phyloP scores from a whole-genome alignment of 2,329 filamentous ascomycete genomes.

The Chalaropsis ovoidea region DNA sequence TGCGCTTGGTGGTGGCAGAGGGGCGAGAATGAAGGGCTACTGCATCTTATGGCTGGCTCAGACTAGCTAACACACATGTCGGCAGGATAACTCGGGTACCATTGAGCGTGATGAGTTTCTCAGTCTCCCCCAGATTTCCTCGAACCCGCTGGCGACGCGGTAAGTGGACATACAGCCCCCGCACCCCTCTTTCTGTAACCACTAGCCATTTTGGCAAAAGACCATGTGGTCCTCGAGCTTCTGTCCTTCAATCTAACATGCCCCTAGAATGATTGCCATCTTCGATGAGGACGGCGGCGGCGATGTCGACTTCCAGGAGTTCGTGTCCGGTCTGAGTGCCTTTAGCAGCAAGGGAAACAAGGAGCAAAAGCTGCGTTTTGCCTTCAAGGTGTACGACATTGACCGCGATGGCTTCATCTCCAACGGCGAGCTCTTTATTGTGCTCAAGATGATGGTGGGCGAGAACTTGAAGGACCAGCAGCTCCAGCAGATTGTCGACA shows the following conservation, averaged over 20 bases:
- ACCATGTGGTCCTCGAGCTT: not conserved
- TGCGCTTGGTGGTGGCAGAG: not conserved
- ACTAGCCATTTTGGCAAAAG: not conserved
- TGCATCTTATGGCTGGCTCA: no score
- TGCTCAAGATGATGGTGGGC: constrained; percentile 99
- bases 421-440: constrained; percentile 97
- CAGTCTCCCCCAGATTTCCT: constrained; percentile 91
- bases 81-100: constrained; percentile 88
- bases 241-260: not conserved
- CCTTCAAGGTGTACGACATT: constrained; percentile 99
- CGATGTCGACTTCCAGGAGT: constrained; percentile 97
- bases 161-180: constrained; percentile 32
- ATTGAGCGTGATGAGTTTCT: constrained; percentile 98
- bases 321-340: constrained; percentile 86
- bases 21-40: no score
- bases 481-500: constrained; percentile 98
- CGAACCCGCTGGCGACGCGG: constrained; percentile 93
- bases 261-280: constrained; percentile 84
- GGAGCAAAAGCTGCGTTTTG: constrained; percentile 94
- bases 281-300: constrained; percentile 98
- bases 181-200: not conserved
- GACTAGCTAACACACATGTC: not conserved
- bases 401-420: constrained; percentile 97
- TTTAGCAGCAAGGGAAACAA: constrained; percentile 99
- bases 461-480: constrained; percentile 99